Evolutionary conservation across 2,329 filamentous ascomycete genomes (phyloP).

Genomic region (Nigrospora oryzae): DNA sequence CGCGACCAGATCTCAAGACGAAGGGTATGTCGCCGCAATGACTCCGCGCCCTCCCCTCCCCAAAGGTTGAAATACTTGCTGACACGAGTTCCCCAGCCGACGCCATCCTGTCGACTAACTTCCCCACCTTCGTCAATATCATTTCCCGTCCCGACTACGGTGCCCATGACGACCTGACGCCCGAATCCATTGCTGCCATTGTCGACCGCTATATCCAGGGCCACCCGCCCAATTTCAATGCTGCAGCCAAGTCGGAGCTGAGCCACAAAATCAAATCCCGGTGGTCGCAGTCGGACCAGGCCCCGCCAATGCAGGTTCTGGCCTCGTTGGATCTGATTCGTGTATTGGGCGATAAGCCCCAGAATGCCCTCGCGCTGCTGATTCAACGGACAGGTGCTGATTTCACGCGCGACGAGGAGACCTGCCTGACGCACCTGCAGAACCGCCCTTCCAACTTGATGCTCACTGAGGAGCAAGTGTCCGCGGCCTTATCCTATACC

Average conservation of each 20-base stretch:
- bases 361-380: slow-evolving; percentile 51
- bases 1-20: slow-evolving; percentile 71
- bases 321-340: slow-evolving; percentile 62
- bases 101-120: slow-evolving; percentile 77
- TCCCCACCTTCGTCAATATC: slow-evolving; percentile 67
- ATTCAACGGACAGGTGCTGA: slow-evolving; percentile 69
- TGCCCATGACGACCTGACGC: slow-evolving; percentile 56
- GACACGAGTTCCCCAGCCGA: slow-evolving; percentile 53
- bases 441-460: slow-evolving; percentile 45
- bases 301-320: slow-evolving; percentile 62
- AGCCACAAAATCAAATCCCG: slow-evolving; percentile 58
- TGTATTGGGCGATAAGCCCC: slow-evolving; percentile 50
- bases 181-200: slow-evolving; percentile 67
- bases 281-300: slow-evolving; percentile 55
- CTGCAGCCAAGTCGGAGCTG: slow-evolving; percentile 63
- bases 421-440: slow-evolving; percentile 46
- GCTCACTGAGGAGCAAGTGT: slow-evolving; percentile 74
- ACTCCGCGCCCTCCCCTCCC: slow-evolving; percentile 2
- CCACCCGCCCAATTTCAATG: slow-evolving; percentile 78
- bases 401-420: slow-evolving; percentile 68
- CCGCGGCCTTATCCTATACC: slow-evolving; percentile 64
- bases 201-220: slow-evolving; percentile 82
- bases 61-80: slow-evolving; percentile 36
- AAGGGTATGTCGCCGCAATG: slow-evolving; percentile 58
- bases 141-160: slow-evolving; percentile 58